phyloP scores from a whole-genome alignment of 192 early-diverging fungal genomes.

The Coemansia sp. region DNA sequence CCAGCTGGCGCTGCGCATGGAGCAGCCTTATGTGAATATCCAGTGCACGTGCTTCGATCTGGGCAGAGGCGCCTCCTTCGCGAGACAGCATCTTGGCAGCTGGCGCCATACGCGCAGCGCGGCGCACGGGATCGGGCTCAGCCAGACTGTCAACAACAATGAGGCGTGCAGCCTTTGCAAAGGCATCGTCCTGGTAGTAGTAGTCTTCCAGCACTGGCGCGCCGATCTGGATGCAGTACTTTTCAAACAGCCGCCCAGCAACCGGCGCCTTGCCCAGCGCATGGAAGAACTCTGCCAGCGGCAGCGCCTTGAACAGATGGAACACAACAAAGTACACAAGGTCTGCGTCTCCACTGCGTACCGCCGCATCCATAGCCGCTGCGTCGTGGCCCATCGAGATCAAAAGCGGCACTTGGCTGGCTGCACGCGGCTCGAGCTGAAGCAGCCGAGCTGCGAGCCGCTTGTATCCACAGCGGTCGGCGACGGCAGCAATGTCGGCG shows the following conservation, averaged over 20 bases:
- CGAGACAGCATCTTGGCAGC: conserved; percentile 67
- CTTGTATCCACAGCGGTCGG: conserved; percentile 78
- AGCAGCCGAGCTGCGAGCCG: conserved; percentile 79
- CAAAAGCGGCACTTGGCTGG: conserved; percentile 91
- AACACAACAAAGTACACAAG: conserved; percentile 93
- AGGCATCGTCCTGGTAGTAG: conserved; percentile 92
- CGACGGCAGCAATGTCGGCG: conserved; percentile 90
- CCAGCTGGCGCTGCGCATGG: conserved; percentile 70
- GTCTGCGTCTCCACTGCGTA: conserved; percentile 95
- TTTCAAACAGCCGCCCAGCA: conserved; percentile 84
- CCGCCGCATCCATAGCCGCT: conserved; percentile 82
- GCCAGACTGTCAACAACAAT: conserved; percentile 46
- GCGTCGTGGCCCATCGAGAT: conserved; percentile 93
- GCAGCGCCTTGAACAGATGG: conserved; percentile 82
- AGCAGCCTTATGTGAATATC: conserved; percentile 65
- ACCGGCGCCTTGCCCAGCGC: conserved; percentile 74
- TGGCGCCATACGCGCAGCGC: conserved; percentile 69
- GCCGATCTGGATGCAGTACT: conserved; percentile 77
- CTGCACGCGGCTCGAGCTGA: conserved; percentile 91
- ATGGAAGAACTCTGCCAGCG: conserved; percentile 88
- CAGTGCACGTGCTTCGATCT: conserved; percentile 70
- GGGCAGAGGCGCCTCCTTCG: conserved; percentile 38
- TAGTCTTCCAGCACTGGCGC: conserved; percentile 83
- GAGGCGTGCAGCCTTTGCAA: conserved; percentile 64
- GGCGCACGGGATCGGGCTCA: conserved; percentile 54